Evolutionary conservation across 768 basidiomycete genomes (phyloP).

Genomic region (Lepiota subincarnata): DNA sequence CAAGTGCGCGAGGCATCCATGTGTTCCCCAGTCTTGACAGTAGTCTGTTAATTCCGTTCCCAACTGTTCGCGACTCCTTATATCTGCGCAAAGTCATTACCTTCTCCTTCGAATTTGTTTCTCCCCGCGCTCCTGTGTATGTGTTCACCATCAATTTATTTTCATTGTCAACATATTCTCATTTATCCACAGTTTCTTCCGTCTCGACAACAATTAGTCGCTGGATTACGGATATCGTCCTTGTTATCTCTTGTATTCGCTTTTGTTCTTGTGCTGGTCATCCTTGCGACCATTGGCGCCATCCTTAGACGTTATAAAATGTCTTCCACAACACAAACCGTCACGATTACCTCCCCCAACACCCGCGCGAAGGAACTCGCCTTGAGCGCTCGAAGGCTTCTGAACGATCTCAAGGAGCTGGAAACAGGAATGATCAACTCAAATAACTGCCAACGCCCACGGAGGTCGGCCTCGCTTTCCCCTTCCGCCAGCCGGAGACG

Average conservation of each 20-base stretch:
- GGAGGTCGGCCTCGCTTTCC: conserved; percentile 3
- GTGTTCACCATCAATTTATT: not conserved
- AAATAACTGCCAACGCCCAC: not conserved
- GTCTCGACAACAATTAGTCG: not conserved
- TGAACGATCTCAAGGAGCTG: conserved; percentile 13
- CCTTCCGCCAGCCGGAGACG: conserved; percentile 1
- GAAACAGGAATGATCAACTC: conserved; percentile 9
- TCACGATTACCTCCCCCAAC: conserved; percentile 9
- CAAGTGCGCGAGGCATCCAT: conserved; percentile 6
- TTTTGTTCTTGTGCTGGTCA: conserved; percentile 8
- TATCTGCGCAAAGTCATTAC: not conserved
- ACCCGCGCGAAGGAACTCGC: conserved; percentile 11
- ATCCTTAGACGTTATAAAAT: not conserved
- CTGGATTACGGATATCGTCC: conserved; percentile 20
- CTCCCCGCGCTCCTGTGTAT: conserved; percentile 1
- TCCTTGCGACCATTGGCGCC: conserved; percentile 16
- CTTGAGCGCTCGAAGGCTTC: conserved; percentile 11
- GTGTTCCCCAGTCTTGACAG: conserved; percentile 1
- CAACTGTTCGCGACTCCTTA: not conserved
- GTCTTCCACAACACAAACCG: conserved; percentile 2
- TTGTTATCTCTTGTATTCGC: conserved; percentile 18
- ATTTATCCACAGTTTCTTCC: not conserved
- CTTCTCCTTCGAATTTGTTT: not conserved
- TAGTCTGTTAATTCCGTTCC: not conserved
- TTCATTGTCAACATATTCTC: too few relatives aligned